phyloP scores from a whole-genome alignment of 495 filamentous ascomycete species.

The Trichoderma reesei region DNA sequence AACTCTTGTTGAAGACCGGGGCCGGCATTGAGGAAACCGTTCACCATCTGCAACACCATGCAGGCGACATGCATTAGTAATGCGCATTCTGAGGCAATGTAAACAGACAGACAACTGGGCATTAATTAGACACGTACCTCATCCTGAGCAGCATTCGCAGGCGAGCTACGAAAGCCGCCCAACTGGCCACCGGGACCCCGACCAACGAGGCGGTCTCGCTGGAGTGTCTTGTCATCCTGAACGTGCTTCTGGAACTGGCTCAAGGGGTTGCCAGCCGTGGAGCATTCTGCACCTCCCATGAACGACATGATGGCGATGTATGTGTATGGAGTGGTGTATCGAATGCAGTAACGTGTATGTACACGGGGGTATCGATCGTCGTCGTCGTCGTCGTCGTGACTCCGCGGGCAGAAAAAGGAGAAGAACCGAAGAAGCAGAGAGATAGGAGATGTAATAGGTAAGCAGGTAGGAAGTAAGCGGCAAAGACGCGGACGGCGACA shows the following conservation, averaged over 20 bases:
- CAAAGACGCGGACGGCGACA: not conserved
- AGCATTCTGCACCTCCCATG: constrained; percentile 91
- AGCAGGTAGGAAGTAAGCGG: not conserved
- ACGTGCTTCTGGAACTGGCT: constrained; percentile 94
- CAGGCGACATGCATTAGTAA: constrained; percentile 12
- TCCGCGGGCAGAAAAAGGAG: no score
- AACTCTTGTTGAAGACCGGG: constrained; percentile 31
- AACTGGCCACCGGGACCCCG: constrained; percentile 43
- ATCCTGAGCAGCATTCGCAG: constrained; percentile 32
- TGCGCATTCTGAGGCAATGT: not conserved
- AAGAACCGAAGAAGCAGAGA: not conserved
- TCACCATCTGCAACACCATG: constrained; percentile 60
- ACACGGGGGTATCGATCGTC: not conserved
- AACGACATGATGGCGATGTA: constrained; percentile 63
- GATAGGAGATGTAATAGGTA: not conserved
- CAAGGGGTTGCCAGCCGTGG: constrained; percentile 89
- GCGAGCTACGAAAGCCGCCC: constrained; percentile 34
- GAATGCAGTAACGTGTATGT: not conserved
- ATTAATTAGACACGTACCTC: constrained; percentile 27
- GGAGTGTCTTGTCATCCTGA: constrained; percentile 86
- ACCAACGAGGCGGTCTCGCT: constrained; percentile 77
- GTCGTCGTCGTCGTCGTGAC: no score
- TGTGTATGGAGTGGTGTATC: not conserved
- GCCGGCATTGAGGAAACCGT: constrained; percentile 77
- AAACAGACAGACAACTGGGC: not conserved